Base-by-base conservation (phyloP, 2,329 filamentous ascomycete species). In the Neofusicoccum parvum region DNA sequence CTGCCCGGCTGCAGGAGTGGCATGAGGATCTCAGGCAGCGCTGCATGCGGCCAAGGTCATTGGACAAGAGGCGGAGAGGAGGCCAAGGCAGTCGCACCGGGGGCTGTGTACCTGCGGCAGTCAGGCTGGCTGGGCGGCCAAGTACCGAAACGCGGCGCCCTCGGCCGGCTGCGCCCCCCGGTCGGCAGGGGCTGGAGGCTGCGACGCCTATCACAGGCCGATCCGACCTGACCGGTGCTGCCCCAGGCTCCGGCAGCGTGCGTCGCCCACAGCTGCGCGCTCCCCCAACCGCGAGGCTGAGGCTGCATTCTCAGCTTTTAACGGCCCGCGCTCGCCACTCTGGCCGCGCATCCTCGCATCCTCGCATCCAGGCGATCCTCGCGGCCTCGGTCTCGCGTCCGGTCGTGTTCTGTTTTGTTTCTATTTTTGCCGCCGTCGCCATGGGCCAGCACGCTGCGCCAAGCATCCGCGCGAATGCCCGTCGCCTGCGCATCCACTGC, bases 31-130 rank as follows among this genome's bases (percentile, higher is more conserved):
- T 60, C 56, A 60, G 54, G 54, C 54, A 45, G 54, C 51, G 51
- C 12, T 15, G 17, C 39, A 45, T 37, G 15, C 7, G 14, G 39
- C 39, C 20, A 20, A 34, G 54, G 10, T n/a, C n/a, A 58, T 45
- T 46, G 53, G 41, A 37, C 41, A 15, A 45, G 54, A 12, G 15
- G 17, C 23, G 15, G 56, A 20, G 17, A 23, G 27, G 56, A 23
- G 20, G 20, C 27, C 27, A 32, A 32, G 27, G 27, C 27, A 5
- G 27, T 48, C 10, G 20, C 56, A 60, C 56, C 14, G 10, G 56
- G 56, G 56, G 56, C 56, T 60, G 56, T 48, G 56, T 60, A 48
- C 27, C 56, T 60, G 56, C 54, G 41, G 54, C 54, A 45, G 7
- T 45, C 39, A 32, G 37, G 54, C 23, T 48, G 20, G 37, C 15